These are phyloP conservation scores for Bisporella sp. DNA, from an alignment of 2,329 filamentous ascomycete genomes.

Conservation along the genomic window DNA sequence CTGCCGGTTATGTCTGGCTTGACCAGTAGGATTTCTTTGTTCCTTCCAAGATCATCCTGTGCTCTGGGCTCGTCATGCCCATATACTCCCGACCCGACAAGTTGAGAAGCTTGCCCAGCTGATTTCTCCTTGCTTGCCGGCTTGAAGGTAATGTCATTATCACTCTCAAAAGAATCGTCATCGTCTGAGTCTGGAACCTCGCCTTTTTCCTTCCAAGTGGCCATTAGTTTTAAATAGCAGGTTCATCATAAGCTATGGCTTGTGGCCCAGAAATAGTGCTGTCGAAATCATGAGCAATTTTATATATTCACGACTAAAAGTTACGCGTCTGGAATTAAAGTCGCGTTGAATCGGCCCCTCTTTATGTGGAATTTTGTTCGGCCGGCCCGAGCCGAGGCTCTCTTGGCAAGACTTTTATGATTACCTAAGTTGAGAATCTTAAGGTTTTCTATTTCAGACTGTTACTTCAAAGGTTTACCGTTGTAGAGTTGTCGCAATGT, in stretches of 20 bases:
- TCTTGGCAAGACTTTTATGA: too few species aligned
- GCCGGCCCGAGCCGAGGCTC: too few species aligned
- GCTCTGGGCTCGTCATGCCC: not conserved
- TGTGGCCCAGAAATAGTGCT: too few species aligned
- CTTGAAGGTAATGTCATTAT: conserved; percentile 1
- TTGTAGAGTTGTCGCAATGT: too few species aligned
- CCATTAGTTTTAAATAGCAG: conserved; percentile 22
- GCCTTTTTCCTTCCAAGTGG: conserved; percentile 29
- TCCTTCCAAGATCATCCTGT: not conserved
- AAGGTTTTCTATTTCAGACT: too few species aligned
- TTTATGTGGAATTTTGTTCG: too few species aligned
- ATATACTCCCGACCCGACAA: not conserved
- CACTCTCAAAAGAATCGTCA: conserved; percentile 21
- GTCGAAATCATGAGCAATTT: too few species aligned
- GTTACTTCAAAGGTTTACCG: too few species aligned
- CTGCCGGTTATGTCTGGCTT: not conserved
- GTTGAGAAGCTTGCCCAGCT: not conserved
- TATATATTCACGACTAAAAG: not conserved
- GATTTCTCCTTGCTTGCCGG: not conserved
- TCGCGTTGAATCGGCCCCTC: too few species aligned
- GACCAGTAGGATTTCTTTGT: not conserved
- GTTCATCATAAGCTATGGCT: conserved; percentile 2
- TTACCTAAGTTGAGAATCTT: too few species aligned
- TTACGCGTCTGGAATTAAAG: not conserved
- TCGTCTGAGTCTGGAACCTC: conserved; percentile 30